Base-by-base conservation (phyloP, 2,329 filamentous ascomycete species). In the Xylaria sp. region DNA sequence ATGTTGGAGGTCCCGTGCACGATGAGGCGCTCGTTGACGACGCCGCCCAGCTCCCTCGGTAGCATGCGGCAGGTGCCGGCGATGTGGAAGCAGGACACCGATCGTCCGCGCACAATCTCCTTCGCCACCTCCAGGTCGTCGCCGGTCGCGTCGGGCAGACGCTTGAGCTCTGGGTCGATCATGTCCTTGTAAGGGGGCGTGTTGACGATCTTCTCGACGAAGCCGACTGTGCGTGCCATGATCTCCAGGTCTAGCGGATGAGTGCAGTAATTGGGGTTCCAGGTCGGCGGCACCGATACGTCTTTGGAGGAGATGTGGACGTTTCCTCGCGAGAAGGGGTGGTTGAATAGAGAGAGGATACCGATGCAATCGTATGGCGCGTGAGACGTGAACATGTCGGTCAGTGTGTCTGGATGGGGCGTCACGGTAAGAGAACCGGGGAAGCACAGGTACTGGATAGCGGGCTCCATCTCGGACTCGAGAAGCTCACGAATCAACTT, bases 241-340 rank as follows among this genome's bases (percentile, higher is more conserved):
- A 76, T 82, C 76, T 88, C 86, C 56, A 89, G 74, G 72, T 90
- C 88, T 30, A 88, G 81, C 4, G 86, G 83, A 70, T 88, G 78
- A 5, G 82, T 82, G 72, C 89, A 83, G 78, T 83, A 89, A 30
- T 82, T 82, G 20, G 86, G 85, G 68, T 90, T 84, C 72, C 89
- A 87, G 6, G 83, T 79, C 0, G 84, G 83, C 32, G 80, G 75
- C 5, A 82, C 81, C 6, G 75, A 73, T 4, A 81, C 76, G 50
- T 84, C 80, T 1, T 80, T 63, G 4, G 80, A 81, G 12, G 78
- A 78, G 67, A 90, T 87, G 78, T 90, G 89, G 64, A 89, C 84
- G 45, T 82, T 81, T 5, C 89, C 89, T 0, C 87, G 83, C 1
- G 86, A 87, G 72, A 88, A 85, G 0, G 89, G 89, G 64, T 90